phyloP scores from a whole-genome alignment of 2,329 filamentous ascomycete genomes.

The Pseudocercospora fuligena region DNA sequence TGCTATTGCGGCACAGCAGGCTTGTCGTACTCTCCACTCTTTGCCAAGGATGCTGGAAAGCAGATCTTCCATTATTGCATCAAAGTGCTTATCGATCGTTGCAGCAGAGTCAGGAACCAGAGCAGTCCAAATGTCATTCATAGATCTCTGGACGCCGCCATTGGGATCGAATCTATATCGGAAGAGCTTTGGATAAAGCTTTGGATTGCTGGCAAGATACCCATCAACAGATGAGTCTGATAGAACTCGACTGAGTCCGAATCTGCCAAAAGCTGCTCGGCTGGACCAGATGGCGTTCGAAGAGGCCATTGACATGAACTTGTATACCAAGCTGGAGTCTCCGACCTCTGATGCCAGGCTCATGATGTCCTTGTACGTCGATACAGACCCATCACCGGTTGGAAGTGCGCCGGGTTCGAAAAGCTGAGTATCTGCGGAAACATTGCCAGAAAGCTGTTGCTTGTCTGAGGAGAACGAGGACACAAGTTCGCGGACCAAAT shows the following conservation, averaged over 20 bases:
- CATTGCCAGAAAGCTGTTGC: conserved; percentile 72
- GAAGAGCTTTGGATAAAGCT: conserved; percentile 92
- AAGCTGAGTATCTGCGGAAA: conserved; percentile 87
- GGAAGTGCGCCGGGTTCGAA: conserved; percentile 91
- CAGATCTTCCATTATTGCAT: conserved; percentile 85
- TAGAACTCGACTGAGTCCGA: conserved; percentile 88
- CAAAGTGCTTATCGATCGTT: conserved; percentile 80
- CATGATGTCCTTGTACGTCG: conserved; percentile 97
- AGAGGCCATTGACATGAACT: conserved; percentile 95
- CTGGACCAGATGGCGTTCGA: conserved; percentile 98
- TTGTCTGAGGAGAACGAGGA: conserved; percentile 80
- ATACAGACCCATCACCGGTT: conserved; percentile 88
- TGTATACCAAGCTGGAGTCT: conserved; percentile 94
- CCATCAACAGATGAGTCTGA: conserved; percentile 76
- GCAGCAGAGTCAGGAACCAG: conserved; percentile 85
- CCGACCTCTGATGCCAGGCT: conserved; percentile 94
- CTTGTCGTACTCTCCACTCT: conserved; percentile 92
- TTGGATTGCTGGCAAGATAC: conserved; percentile 79
- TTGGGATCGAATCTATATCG: conserved; percentile 96
- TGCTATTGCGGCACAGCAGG: conserved; percentile 85
- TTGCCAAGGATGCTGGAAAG: conserved; percentile 83
- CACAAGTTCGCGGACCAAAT: conserved; percentile 85
- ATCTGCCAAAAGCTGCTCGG: conserved; percentile 92
- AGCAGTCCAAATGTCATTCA: conserved; percentile 97
- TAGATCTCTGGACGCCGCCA: conserved; percentile 86